A percentile compares a stretch with the other conserved stretches of the same genome.
These are phyloP conservation scores for Russula lepida DNA, from an alignment of 768 basidiomycete species.

Conservation along the genomic window DNA sequence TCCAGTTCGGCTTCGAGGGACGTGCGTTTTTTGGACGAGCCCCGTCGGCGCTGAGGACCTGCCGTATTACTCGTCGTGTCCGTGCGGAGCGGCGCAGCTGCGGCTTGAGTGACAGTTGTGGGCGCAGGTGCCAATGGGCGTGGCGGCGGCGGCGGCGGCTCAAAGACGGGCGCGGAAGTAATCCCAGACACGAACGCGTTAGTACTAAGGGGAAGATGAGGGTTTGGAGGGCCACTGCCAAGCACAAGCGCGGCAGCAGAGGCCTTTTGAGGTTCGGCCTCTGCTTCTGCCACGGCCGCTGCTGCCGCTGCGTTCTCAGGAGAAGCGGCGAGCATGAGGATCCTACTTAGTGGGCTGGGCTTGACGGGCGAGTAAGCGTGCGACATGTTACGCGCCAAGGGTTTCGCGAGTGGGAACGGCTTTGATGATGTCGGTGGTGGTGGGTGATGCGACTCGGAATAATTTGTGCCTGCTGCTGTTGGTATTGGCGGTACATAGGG, in stretches of 20 bases:
- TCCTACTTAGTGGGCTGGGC: conserved; percentile 74
- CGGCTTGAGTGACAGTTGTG: neutral
- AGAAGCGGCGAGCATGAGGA: conserved; percentile 62
- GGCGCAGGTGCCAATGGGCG: neutral
- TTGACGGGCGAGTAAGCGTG: conserved; percentile 78
- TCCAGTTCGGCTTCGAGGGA: conserved; percentile 13
- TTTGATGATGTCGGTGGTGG: conserved; percentile 26
- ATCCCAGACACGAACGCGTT: neutral
- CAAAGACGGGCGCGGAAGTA: neutral
- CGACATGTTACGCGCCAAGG: conserved; percentile 56
- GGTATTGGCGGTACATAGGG: neutral
- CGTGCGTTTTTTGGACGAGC: conserved; percentile 10
- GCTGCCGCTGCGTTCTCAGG: conserved; percentile 33
- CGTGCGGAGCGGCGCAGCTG: conserved; percentile 5
- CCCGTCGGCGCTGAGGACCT: conserved; percentile 13
- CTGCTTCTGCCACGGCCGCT: conserved; percentile 2
- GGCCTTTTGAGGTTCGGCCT: neutral
- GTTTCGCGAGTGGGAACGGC: conserved; percentile 67
- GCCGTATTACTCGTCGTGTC: conserved; percentile 24
- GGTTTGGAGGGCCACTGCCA: too few species aligned
- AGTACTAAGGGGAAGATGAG: neutral
- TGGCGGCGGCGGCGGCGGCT: neutral
- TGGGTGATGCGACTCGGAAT: neutral
- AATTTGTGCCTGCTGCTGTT: conserved; percentile 1
- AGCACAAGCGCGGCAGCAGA: neutral